Conservation (phyloP, 2,329 filamentous ascomycete genomes). For the Claviceps sp. region DNA sequence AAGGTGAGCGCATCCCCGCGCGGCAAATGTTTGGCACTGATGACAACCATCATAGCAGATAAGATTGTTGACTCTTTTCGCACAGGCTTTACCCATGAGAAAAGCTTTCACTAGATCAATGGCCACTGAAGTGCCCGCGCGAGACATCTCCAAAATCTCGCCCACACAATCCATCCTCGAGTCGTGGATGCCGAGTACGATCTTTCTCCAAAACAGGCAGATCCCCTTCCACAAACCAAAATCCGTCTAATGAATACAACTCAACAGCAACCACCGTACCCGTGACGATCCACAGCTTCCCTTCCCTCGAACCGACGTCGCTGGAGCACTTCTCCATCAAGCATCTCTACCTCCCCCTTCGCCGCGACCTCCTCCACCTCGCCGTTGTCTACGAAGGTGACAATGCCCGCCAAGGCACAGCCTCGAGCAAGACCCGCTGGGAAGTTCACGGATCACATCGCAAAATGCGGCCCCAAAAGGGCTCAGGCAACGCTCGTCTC, state of each 20-base stretch:
- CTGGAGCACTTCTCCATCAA: constrained; percentile 68
- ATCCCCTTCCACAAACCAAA: background rate
- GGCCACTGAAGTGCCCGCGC: constrained; percentile 37
- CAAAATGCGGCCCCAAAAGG: constrained; percentile 82
- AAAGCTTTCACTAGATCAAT: constrained; percentile 39
- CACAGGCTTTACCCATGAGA: constrained; percentile 24
- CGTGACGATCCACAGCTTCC: constrained; percentile 82
- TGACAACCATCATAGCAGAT: background rate
- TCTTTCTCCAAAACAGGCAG: background rate
- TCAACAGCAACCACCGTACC: constrained; percentile 50
- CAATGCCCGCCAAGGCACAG: constrained; percentile 73
- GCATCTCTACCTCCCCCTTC: constrained; percentile 76
- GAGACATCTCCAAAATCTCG: constrained; percentile 23
- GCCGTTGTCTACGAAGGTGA: constrained; percentile 91
- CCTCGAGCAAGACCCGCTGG: constrained; percentile 64
- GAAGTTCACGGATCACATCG: constrained; percentile 73
- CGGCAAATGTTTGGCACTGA: background rate
- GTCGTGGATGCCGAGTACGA: constrained; percentile 32
- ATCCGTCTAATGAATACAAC: background rate
- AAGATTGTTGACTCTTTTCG: background rate
- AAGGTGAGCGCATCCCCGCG: constrained; percentile 14
- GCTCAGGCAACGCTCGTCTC: constrained; percentile 63
- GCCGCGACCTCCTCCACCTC: constrained; percentile 82
- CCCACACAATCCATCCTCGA: constrained; percentile 22
- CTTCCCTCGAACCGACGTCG: constrained; percentile 67